These are phyloP conservation scores for Zoysia matrella DNA, from an alignment of 202 grass and related monocot species.

Conservation along the genomic window DNA sequence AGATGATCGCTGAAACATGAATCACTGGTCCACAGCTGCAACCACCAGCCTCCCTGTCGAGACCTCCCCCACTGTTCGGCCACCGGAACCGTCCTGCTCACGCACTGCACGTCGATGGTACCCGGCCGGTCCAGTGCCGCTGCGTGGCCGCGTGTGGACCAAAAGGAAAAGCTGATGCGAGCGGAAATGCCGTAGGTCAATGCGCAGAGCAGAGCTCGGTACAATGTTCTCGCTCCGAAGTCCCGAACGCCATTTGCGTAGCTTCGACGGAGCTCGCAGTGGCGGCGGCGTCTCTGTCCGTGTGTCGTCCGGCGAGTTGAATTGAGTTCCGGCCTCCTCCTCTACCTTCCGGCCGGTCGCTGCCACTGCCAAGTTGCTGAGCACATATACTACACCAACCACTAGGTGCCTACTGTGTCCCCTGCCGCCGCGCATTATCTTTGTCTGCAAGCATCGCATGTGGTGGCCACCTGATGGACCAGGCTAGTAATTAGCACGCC, in stretches of 20 bases:
- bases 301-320: too few species aligned
- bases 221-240: not conserved
- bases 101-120: not conserved
- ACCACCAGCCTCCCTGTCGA: not conserved
- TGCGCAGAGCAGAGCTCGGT: too few species aligned
- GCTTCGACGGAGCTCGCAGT: not conserved
- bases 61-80: not conserved
- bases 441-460: slow-evolving; percentile 25
- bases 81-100: not conserved
- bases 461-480: not conserved
- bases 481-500: too few species aligned
- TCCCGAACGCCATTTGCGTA: not conserved
- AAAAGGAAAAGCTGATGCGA: slow-evolving; percentile 32
- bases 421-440: not conserved
- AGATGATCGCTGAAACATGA: not conserved
- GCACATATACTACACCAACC: not conserved
- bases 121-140: not conserved
- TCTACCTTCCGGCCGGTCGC: not conserved
- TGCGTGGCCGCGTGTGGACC: slow-evolving; percentile 35
- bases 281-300: too few species aligned
- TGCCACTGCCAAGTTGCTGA: not conserved
- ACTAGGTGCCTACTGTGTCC: not conserved
- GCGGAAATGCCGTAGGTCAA: slow-evolving; percentile 36
- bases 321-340: too few species aligned
- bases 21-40: not conserved